Base-by-base conservation (phyloP, 2,329 filamentous ascomycete genomes). In the Juglanconis sp. region DNA sequence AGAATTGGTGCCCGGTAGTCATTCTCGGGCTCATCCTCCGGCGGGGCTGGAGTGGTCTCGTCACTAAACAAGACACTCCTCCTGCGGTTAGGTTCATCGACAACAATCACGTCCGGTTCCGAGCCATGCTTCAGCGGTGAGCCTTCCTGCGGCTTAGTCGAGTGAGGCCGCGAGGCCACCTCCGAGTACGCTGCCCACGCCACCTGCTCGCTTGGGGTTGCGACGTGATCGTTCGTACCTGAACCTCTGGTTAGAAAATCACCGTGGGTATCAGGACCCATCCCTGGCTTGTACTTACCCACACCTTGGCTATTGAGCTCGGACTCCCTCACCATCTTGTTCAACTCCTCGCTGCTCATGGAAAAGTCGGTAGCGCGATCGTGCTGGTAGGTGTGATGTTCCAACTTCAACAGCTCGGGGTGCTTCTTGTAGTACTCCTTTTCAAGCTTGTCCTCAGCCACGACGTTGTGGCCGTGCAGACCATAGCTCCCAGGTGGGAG, bases 401-500 rank as follows among this genome's bases (percentile, higher is more conserved):
- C 91, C 74, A 94, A 91, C 71, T 89, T 86, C 58, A 84, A 81
- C 35, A 89, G 80, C 66, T 97, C 91, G 0, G 94, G 94, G 69
- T 96, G 92, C 76, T 95, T 97, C 68, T 92, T 86, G 70, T 95
- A 96, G 83, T 96, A 97, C 32, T 90, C 90, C 76, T 90, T 91
- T 69, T 96, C 92, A 46, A 98, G 90, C 71, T 89, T 91, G 75
- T 96, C 91, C 59, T 86, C 85, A 3, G 88, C 81, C 17, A 84
- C 81, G 32, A 90, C 80, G 56, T 92, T 92, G 70, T 97, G 94
- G 49, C 93, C 92, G 69, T 96, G 93, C 58, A 96, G 84, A 63
- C 94, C 93, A 70, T 98, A 98, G 77, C 92, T 96, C 60, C 92
- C 94, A 3, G 92, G 90, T 1, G 93, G 93, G 8, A 84, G 74